These are phyloP conservation scores for Mucor piriformis DNA, from an alignment of 371 early-diverging fungal genomes.

Conservation along the genomic window DNA sequence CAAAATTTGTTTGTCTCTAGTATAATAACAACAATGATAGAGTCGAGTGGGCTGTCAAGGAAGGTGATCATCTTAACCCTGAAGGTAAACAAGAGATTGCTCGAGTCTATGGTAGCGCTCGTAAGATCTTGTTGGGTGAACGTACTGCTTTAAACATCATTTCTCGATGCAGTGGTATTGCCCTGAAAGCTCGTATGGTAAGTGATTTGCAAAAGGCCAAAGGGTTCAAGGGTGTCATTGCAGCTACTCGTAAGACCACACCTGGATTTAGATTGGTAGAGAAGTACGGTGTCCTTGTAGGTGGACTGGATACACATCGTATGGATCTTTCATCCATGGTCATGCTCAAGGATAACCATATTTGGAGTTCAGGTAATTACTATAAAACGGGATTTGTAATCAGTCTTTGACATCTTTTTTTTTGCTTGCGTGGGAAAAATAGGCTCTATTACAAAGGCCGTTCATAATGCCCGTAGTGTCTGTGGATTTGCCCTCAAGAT, in stretches of 20 bases:
- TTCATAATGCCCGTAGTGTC: constrained; percentile 75
- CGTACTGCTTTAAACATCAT: constrained; percentile 94
- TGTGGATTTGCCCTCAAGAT: constrained; percentile 95
- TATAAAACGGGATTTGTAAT: too few species aligned
- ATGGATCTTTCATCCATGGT: constrained; percentile 97
- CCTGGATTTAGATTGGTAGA: constrained; percentile 97
- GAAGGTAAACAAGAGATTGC: constrained; percentile 75
- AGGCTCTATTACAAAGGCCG: constrained; percentile 87
- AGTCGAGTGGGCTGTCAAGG: constrained; percentile 83
- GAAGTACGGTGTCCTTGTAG: constrained; percentile 97
- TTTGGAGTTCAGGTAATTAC: constrained; percentile 83
- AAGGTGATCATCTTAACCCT: constrained; percentile 80
- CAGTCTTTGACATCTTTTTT: too few species aligned
- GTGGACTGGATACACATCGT: constrained; percentile 96
- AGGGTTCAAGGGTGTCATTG: constrained; percentile 86
- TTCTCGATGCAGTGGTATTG: constrained; percentile 93
- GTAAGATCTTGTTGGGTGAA: constrained; percentile 90
- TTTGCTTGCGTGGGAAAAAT: constrained; percentile 8
- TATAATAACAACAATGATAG: too few species aligned
- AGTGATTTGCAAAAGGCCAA: constrained; percentile 68
- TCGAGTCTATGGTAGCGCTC: constrained; percentile 82
- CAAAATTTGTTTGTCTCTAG: too few species aligned
- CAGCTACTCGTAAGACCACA: constrained; percentile 98
- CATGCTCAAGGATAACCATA: constrained; percentile 99
- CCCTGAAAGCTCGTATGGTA: constrained; percentile 76